These are phyloP conservation scores for Kluyveromyces lactis DNA, from an alignment of 805 yeast species.

Conservation along the genomic window DNA sequence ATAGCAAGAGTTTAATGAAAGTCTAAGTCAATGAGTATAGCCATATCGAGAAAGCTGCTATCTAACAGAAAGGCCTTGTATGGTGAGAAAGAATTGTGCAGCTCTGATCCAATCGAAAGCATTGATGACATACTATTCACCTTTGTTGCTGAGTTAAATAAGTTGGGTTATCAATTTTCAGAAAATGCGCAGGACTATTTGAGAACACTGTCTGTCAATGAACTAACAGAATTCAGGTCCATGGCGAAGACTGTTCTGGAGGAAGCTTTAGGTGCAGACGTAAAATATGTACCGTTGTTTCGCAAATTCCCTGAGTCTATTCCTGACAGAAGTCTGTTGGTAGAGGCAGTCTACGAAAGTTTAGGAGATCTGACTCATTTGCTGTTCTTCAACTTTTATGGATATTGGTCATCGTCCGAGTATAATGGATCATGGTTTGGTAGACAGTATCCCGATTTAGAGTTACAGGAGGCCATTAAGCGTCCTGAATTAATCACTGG, in stretches of 20 bases:
- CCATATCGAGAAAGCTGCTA: conserved; percentile 1
- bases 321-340: conserved; percentile 1
- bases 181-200: not conserved
- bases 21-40: not conserved
- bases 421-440: conserved; percentile 6
- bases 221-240: conserved; percentile 2
- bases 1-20: no score
- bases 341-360: not conserved
- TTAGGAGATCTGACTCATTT: not conserved
- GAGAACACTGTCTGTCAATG: not conserved
- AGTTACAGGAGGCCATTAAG: conserved; percentile 1
- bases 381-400: conserved; percentile 1
- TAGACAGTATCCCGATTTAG: conserved; percentile 1
- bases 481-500: conserved; percentile 2
- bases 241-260: not conserved
- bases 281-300: conserved; percentile 4
- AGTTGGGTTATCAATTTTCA: conserved; percentile 2
- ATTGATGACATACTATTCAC: conserved; percentile 3
- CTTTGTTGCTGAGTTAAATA: conserved; percentile 3
- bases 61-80: conserved; percentile 2
- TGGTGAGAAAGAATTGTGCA: not conserved
- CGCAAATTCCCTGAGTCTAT: conserved; percentile 5
- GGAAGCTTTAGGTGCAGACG: conserved; percentile 2
- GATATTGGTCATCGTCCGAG: conserved; percentile 5
- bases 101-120: not conserved